phyloP scores from a whole-genome alignment of 257 asterid species.

The Pogostemon cablin region DNA sequence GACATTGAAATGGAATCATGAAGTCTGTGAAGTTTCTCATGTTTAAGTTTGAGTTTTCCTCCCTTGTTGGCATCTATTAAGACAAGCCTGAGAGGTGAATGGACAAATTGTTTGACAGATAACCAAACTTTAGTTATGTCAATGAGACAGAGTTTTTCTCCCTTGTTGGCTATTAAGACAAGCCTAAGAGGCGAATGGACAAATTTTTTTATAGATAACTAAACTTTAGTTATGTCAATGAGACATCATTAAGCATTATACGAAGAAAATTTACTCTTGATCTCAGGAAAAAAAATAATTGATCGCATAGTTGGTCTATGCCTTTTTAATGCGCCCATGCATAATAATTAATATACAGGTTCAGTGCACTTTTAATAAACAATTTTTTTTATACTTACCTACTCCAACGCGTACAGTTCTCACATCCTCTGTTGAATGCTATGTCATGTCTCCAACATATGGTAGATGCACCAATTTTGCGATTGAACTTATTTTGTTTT shows the following conservation, averaged over 20 bases:
- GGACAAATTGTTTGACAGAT: not conserved
- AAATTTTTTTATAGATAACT: too few relatives aligned
- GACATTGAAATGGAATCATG: conserved; percentile 8
- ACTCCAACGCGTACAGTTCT: not conserved
- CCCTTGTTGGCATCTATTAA: not conserved
- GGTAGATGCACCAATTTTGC: conserved; percentile 1
- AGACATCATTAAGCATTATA: not conserved
- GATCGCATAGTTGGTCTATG: conserved; percentile 9
- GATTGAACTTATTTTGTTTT: not conserved
- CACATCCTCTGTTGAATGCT: not conserved
- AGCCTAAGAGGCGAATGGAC: too few relatives aligned
- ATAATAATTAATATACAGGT: not conserved
- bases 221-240: too few relatives aligned
- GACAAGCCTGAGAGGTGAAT: not conserved
- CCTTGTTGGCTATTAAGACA: too few relatives aligned
- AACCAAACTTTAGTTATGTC: not conserved
- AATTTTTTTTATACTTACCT: not conserved
- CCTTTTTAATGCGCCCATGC: not conserved
- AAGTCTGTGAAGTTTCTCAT: conserved; percentile 17
- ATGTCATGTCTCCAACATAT: not conserved
- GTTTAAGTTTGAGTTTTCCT: conserved; percentile 6
- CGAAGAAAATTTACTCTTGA: conserved; percentile 3
- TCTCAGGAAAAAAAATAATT: not conserved
- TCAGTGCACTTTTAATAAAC: not conserved
- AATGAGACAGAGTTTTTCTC: not conserved